A percentile compares a stretch with the other conserved stretches of the same genome.
These are phyloP conservation scores for Xylaria sp. DNA, from an alignment of 2,329 filamentous ascomycete species.

Conservation along the genomic window DNA sequence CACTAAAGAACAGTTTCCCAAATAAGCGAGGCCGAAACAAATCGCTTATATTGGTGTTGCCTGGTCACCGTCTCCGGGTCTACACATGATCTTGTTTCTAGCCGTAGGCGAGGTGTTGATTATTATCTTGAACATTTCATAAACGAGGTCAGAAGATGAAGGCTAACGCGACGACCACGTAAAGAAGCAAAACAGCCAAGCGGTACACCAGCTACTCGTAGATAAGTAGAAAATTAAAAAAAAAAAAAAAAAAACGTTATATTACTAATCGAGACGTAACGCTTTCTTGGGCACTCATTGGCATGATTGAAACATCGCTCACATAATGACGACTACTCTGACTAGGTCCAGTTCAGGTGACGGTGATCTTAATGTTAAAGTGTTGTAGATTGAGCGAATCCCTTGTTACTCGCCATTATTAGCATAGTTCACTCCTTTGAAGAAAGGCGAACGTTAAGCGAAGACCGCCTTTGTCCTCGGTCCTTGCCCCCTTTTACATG, in stretches of 20 bases:
- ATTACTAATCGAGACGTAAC: not conserved
- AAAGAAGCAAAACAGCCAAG: not conserved
- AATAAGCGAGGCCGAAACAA: not conserved
- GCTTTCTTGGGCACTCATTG: too few relatives aligned
- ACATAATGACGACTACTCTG: not conserved
- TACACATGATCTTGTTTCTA: not conserved
- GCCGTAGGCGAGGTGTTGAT: not conserved
- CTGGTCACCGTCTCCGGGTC: not conserved
- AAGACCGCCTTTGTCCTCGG: constrained; percentile 13
- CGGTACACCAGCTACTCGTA: not conserved
- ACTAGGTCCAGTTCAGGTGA: not conserved
- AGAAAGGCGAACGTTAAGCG: constrained; percentile 4
- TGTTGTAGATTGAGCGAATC: not conserved
- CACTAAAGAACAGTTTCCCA: not conserved
- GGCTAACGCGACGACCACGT: not conserved
- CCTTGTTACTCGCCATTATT: not conserved
- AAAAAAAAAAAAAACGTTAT: too few relatives aligned
- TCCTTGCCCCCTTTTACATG: not conserved
- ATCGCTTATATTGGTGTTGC: not conserved
- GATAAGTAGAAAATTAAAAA: too few relatives aligned
- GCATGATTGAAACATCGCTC: not conserved
- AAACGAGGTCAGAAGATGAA: not conserved
- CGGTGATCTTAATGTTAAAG: not conserved
- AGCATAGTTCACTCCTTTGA: not conserved
- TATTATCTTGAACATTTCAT: too few relatives aligned